Evolutionary conservation across 1,139 yeast species (phyloP).

Genomic region (Debaryomyces sp.): DNA sequence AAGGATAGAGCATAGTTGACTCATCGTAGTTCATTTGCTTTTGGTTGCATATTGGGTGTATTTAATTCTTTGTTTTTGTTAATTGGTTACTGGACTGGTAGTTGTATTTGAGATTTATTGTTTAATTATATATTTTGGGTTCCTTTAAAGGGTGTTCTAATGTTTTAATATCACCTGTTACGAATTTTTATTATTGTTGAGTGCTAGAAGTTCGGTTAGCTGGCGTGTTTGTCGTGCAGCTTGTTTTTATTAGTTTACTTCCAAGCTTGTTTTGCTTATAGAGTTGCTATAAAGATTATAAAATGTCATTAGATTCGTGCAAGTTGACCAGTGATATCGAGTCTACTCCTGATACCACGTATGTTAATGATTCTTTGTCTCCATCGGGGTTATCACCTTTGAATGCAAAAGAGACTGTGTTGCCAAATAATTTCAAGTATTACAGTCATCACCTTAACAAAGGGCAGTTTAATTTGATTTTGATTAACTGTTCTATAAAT

Average conservation of each 20-base stretch:
- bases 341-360: constrained; percentile 2
- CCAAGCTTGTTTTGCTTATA: not conserved
- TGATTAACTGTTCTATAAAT: constrained; percentile 41
- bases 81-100: constrained; percentile 1
- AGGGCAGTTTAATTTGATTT: constrained; percentile 43
- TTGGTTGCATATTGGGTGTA: constrained; percentile 3
- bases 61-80: constrained; percentile 4
- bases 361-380: constrained; percentile 4
- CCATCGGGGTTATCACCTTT: constrained; percentile 4
- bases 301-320: not conserved
- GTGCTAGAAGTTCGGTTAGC: not conserved
- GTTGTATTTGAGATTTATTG: constrained; percentile 1
- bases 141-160: constrained; percentile 6
- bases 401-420: constrained; percentile 10
- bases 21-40: not conserved
- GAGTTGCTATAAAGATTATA: not conserved
- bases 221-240: constrained; percentile 1
- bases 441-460: constrained; percentile 45
- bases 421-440: constrained; percentile 45
- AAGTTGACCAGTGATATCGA: not conserved
- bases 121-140: constrained; percentile 2
- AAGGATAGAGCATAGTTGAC: constrained; percentile 3
- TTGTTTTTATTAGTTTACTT: not conserved
- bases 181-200: not conserved
- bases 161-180: constrained; percentile 3